phyloP scores from a whole-genome alignment of 1,284 basidiomycete genomes.

The Trametes versicolor region DNA sequence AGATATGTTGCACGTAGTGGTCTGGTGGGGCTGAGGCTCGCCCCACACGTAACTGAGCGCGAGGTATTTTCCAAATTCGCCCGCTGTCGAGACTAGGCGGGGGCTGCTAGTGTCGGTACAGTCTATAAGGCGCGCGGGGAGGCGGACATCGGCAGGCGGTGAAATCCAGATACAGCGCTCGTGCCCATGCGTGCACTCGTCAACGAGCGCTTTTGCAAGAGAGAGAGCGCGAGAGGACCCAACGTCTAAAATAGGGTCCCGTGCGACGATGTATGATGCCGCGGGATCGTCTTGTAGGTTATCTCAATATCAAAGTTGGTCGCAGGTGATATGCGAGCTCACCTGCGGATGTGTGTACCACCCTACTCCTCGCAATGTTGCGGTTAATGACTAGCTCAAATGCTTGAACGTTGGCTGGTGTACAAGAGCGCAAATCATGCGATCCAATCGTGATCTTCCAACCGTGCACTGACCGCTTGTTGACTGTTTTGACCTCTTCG shows the following conservation, averaged over 20 bases:
- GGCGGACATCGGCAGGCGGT: neutral
- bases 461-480: no score
- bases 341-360: no score
- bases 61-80: neutral
- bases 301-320: no score
- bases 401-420: neutral
- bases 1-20: neutral
- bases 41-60: no score
- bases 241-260: neutral
- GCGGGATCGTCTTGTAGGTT: neutral
- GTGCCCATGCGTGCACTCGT: neutral
- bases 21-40: neutral
- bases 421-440: neutral
- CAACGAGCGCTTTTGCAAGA: neutral
- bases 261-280: conserved; percentile 1
- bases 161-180: neutral
- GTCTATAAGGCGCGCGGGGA: neutral
- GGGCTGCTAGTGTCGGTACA: neutral
- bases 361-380: neutral
- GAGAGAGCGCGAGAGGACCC: neutral
- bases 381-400: no score
- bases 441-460: neutral
- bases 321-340: no score
- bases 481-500: neutral
- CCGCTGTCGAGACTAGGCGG: neutral